Evolutionary conservation across 345 rosid species (phyloP).

Genomic region (Schrenkiella parvula): DNA sequence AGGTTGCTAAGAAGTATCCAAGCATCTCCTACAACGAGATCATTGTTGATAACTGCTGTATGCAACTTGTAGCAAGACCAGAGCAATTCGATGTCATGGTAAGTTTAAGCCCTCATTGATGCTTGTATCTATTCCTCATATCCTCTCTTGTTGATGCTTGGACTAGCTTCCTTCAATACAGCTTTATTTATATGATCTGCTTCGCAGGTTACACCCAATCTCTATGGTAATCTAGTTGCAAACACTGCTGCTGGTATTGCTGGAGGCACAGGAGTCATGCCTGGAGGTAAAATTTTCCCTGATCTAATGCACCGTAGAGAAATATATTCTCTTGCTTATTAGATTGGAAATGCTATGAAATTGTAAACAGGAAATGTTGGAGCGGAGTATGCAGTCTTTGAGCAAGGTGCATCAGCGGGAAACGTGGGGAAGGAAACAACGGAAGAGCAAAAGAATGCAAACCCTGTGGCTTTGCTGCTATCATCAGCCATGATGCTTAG

Average conservation of each 20-base stretch:
- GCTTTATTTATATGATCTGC: not conserved
- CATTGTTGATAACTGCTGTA: conserved; percentile 94
- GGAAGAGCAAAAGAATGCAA: conserved; percentile 66
- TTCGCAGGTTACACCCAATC: conserved; percentile 83
- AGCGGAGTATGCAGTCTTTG: conserved; percentile 80
- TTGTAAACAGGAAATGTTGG: conserved; percentile 67
- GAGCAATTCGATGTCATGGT: conserved; percentile 99
- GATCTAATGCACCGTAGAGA: not conserved
- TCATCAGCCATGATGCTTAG: conserved; percentile 99
- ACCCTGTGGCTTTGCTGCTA: conserved; percentile 84
- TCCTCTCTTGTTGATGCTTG: not conserved
- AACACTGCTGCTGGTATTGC: conserved; percentile 97
- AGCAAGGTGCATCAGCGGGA: conserved; percentile 97
- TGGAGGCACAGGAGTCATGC: conserved; percentile 98
- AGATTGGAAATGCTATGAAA: not conserved
- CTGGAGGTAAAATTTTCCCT: conserved; percentile 69
- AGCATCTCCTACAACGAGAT: conserved; percentile 84
- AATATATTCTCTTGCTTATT: not conserved
- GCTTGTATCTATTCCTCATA: not conserved
- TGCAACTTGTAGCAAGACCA: conserved; percentile 97
- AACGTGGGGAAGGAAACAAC: conserved; percentile 71
- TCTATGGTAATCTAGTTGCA: conserved; percentile 84
- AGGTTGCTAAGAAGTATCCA: conserved; percentile 83
- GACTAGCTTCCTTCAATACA: not conserved
- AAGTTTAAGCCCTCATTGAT: not conserved